phyloP scores from a whole-genome alignment of 108 stramenopile species.

The Skeletonema menzelii region DNA sequence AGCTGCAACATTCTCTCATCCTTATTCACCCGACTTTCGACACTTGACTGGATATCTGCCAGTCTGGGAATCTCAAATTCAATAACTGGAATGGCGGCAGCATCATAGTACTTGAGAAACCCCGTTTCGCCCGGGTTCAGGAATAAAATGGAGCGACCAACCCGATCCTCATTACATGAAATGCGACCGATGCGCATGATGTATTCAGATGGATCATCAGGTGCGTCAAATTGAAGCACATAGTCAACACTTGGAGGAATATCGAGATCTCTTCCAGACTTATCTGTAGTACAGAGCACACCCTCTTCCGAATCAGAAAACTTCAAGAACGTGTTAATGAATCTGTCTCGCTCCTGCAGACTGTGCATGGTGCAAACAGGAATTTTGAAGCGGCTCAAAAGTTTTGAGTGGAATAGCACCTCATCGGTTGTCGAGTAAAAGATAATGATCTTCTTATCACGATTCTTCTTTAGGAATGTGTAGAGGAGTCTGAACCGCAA shows the following conservation, averaged over 20 bases:
- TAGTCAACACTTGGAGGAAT: slow-evolving; percentile 43
- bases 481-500: slow-evolving; percentile 39
- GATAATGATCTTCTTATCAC: slow-evolving; percentile 39
- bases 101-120: slow-evolving; percentile 46
- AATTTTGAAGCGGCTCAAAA: slow-evolving; percentile 28
- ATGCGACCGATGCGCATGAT: slow-evolving; percentile 38
- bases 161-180: neutral
- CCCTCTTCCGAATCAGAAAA: slow-evolving; percentile 39
- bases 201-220: slow-evolving; percentile 46
- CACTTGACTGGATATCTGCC: slow-evolving; percentile 31
- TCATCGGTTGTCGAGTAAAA: slow-evolving; percentile 39
- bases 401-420: slow-evolving; percentile 20
- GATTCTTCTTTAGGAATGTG: slow-evolving; percentile 46
- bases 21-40: slow-evolving; percentile 27
- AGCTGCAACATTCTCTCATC: slow-evolving; percentile 5
- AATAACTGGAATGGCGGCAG: slow-evolving; percentile 35
- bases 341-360: slow-evolving; percentile 14
- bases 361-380: slow-evolving; percentile 30
- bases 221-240: slow-evolving; percentile 43
- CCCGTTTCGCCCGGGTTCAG: slow-evolving; percentile 43
- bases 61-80: slow-evolving; percentile 39
- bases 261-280: slow-evolving; percentile 39
- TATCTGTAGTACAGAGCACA: slow-evolving; percentile 41
- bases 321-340: slow-evolving; percentile 39
- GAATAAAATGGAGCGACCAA: slow-evolving; percentile 25